A percentile compares a stretch with the other conserved stretches of the same genome.
phyloP scores from a whole-genome alignment of 2,329 filamentous ascomycete genomes.

The Verticillium nubilum region DNA sequence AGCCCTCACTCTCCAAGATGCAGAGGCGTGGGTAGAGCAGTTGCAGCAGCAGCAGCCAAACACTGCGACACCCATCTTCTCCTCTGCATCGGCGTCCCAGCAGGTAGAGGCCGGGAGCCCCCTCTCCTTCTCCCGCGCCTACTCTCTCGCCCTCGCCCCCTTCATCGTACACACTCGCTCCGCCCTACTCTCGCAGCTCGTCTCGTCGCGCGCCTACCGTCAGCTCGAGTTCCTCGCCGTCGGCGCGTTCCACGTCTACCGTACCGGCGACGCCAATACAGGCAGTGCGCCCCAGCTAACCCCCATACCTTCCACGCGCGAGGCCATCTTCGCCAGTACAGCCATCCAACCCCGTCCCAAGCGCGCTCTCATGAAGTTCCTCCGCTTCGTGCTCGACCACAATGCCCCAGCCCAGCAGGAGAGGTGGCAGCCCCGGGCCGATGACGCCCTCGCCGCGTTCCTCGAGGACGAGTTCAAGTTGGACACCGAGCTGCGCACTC shows the following conservation, averaged over 20 bases:
- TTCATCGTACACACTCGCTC: constrained; percentile 84
- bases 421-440: constrained; percentile 53
- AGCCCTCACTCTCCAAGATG: constrained; percentile 78
- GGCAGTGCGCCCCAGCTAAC: constrained; percentile 37
- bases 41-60: constrained; percentile 13
- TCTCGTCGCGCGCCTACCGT: constrained; percentile 82
- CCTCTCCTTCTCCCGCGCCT: constrained; percentile 63
- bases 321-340: constrained; percentile 82
- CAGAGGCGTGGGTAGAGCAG: constrained; percentile 63
- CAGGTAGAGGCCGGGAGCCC: constrained; percentile 27
- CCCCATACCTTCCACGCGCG: constrained; percentile 80
- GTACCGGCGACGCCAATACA: constrained; percentile 21
- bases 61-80: constrained; percentile 25
- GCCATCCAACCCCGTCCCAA: constrained; percentile 76
- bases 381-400: constrained; percentile 78
- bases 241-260: constrained; percentile 83
- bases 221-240: constrained; percentile 93
- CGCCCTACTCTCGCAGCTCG: constrained; percentile 68
- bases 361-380: constrained; percentile 84
- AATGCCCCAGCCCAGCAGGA: constrained; percentile 50
- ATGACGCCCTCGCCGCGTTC: constrained; percentile 51
- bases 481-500: constrained; percentile 60
- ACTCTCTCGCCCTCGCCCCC: constrained; percentile 78
- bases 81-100: constrained; percentile 30
- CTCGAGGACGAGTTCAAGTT: constrained; percentile 59